Conservation (phyloP, 371 early-diverging fungal species). For the Actinomortierella wolfii region DNA sequence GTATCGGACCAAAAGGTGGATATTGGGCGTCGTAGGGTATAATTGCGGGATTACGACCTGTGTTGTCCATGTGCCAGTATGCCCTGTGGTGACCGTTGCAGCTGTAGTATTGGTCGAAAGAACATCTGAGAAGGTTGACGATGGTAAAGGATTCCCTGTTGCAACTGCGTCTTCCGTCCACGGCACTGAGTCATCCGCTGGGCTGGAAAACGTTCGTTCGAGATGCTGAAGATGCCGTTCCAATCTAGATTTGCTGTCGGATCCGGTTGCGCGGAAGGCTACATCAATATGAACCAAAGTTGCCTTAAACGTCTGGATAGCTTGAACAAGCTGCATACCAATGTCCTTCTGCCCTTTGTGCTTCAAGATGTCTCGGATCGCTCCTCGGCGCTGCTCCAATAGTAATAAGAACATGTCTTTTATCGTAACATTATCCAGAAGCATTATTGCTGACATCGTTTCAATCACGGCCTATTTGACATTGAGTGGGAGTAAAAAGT, state of each 20-base stretch:
- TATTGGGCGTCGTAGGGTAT: slow-evolving; percentile 63
- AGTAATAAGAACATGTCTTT: slow-evolving; percentile 49
- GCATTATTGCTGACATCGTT: slow-evolving; percentile 63
- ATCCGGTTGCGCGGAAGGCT: slow-evolving; percentile 43
- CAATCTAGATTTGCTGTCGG: slow-evolving; percentile 8
- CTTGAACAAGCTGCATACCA: slow-evolving; percentile 26
- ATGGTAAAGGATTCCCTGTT: not conserved
- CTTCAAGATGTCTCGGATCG: slow-evolving; percentile 47
- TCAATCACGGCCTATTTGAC: slow-evolving; percentile 56
- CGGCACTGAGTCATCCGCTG: not conserved
- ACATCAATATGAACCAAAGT: slow-evolving; percentile 50
- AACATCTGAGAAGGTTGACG: not conserved
- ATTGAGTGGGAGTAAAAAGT: not conserved
- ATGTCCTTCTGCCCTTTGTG: slow-evolving; percentile 7
- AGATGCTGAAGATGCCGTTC: slow-evolving; percentile 31
- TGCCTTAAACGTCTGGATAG: slow-evolving; percentile 47
- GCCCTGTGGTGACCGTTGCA: slow-evolving; percentile 12
- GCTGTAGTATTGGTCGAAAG: slow-evolving; percentile 8
- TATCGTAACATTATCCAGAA: slow-evolving; percentile 58
- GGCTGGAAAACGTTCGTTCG: slow-evolving; percentile 28
- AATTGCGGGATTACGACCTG: slow-evolving; percentile 53
- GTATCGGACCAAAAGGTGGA: slow-evolving; percentile 60
- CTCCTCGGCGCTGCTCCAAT: slow-evolving; percentile 48
- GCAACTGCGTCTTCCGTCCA: no score
- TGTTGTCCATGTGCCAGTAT: slow-evolving; percentile 4